Evolutionary conservation across 495 filamentous ascomycete genomes (phyloP), one percentile per base, ranked within the genome.

Genomic region (Friedmanniomyces endolithicus): DNA sequence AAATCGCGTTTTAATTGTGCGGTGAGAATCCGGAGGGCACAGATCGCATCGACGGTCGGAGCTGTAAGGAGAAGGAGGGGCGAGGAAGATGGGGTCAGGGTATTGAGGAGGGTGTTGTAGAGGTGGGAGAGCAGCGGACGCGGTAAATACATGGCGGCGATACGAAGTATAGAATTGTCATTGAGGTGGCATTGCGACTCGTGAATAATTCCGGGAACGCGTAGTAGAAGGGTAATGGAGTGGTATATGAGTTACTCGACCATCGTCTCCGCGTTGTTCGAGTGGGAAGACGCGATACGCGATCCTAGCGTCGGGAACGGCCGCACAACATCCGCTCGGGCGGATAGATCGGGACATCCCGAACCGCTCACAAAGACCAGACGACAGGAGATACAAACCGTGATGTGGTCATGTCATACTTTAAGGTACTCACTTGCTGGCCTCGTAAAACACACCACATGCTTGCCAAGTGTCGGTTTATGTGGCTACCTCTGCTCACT

Each of bases 11-110:
- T 95, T 48, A 98, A 75, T 17, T 97, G 77, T 14, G 82, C 77
- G 1, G 92, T 92, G 16, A 98, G 79, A 52, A 98, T 97, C 49
- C 90, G 88, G 64, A 88, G 90, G 49, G 90, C 94, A 71, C 92
- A 97, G 34, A 98, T 81, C 49, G 90, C 86, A 74, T 98, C 92
- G 44, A 90, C 87, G 67, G 95, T 92, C 64, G 97, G 84, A 29
- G 90, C 86, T 56, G 88, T 88, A 47, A 98, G 82, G 53, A 98
- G 80, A n/a, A 97, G 77, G 57, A 97, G 86, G 3, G 88, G 87
- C 37, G 90, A 85, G 3, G 88, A 90, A 23, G 88, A 79, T 8
- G 87, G 80, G 66, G 92, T 86, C 53, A 88, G 82, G 27, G 84
- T 83, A 63, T 77, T 77, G 65, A 89, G 78, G 45, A 97, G 83